Percentiles rank a stretch among this genome's conserved stretches.
Conservation (phyloP, 2,329 filamentous ascomycete genomes). For the Pseudocercospora macadamiae region DNA sequence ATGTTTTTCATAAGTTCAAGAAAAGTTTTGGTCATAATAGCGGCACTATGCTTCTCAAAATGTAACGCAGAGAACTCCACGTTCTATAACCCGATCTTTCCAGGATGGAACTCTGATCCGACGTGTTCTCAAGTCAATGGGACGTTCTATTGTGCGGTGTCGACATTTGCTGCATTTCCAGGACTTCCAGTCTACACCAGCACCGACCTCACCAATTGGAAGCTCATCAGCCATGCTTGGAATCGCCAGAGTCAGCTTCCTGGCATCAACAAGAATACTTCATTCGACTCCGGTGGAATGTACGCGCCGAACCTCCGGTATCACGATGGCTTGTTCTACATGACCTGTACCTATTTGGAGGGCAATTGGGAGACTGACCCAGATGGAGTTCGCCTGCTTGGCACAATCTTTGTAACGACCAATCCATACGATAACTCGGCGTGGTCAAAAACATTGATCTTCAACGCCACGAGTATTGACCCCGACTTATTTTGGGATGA, state of each 20-base stretch:
- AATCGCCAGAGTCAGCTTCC: slow-evolving; percentile 44
- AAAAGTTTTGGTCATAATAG: neutral
- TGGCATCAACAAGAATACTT: slow-evolving; percentile 36
- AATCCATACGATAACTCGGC: slow-evolving; percentile 47
- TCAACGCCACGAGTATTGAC: slow-evolving; percentile 38
- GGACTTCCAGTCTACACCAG: slow-evolving; percentile 51
- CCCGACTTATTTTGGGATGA: slow-evolving; percentile 55
- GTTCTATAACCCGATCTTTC: slow-evolving; percentile 50
- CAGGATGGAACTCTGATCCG: slow-evolving; percentile 52
- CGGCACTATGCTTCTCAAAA: neutral
- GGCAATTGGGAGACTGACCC: too few species aligned
- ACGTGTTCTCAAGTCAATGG: slow-evolving; percentile 48
- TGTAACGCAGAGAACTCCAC: slow-evolving; percentile 19
- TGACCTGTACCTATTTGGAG: slow-evolving; percentile 26
- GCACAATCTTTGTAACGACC: slow-evolving; percentile 47
- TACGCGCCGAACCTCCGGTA: slow-evolving; percentile 47
- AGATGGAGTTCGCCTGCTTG: neutral
- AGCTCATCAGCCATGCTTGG: slow-evolving; percentile 40
- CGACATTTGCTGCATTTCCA: slow-evolving; percentile 51
- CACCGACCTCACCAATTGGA: slow-evolving; percentile 50
- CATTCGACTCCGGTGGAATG: slow-evolving; percentile 41
- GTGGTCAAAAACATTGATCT: slow-evolving; percentile 55
- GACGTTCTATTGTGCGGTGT: slow-evolving; percentile 50
- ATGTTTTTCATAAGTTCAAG: neutral
- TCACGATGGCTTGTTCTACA: slow-evolving; percentile 46